These are phyloP conservation scores for Penicillium capsulatum DNA, from an alignment of 2,329 filamentous ascomycete species.

Conservation along the genomic window DNA sequence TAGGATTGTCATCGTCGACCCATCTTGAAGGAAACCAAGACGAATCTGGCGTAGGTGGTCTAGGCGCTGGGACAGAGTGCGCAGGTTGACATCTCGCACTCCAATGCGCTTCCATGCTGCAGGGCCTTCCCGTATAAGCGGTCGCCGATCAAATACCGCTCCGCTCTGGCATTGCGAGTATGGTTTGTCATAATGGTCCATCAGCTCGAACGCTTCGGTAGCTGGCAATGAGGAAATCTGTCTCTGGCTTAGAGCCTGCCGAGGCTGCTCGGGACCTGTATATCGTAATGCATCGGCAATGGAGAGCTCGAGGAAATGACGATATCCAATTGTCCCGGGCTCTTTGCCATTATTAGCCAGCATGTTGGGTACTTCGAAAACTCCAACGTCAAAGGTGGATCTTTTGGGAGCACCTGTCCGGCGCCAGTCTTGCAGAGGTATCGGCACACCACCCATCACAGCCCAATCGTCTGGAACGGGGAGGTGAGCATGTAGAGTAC, in stretches of 20 bases:
- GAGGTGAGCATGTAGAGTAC: constrained; percentile 44
- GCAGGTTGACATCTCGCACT: constrained; percentile 36
- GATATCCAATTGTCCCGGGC: constrained; percentile 45
- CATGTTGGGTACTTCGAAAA: constrained; percentile 50
- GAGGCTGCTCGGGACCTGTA: constrained; percentile 20
- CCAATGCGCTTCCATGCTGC: constrained; percentile 41
- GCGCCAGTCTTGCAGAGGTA: constrained; percentile 22
- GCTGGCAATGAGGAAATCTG: constrained; percentile 26
- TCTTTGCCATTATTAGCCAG: constrained; percentile 44
- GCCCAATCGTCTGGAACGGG: constrained; percentile 39
- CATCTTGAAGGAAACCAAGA: constrained; percentile 30
- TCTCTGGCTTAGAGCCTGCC: constrained; percentile 16
- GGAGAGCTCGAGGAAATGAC: constrained; percentile 47
- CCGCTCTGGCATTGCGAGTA: constrained; percentile 37
- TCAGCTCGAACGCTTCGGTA: constrained; percentile 32
- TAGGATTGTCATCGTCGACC: constrained; percentile 33
- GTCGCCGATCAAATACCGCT: constrained; percentile 34
- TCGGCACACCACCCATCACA: constrained; percentile 27
- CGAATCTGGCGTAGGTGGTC: constrained; percentile 33
- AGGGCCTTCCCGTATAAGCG: constrained; percentile 37
- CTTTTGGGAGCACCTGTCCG: constrained; percentile 28
- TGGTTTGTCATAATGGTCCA: constrained; percentile 33
- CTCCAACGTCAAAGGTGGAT: constrained; percentile 42
- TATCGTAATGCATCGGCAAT: constrained; percentile 36
- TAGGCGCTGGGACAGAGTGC: constrained; percentile 33